phyloP scores from a whole-genome alignment of 139 green algal species.

The Coccomyxa sp. region DNA sequence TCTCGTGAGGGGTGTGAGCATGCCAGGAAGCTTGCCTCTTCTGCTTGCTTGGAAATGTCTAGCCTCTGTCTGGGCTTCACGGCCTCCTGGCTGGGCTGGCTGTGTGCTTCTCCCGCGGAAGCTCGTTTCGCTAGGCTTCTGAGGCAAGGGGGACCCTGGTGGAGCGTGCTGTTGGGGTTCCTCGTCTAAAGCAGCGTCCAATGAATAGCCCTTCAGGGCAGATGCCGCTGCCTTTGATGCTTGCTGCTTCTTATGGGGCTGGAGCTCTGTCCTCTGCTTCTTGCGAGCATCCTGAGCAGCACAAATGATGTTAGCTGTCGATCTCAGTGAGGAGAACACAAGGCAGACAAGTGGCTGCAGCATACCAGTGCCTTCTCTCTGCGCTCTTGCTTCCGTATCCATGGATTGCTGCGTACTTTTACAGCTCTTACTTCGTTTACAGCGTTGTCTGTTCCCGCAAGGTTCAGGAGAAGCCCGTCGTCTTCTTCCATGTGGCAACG shows the following conservation, averaged over 20 bases:
- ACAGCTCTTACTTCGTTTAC: background rate
- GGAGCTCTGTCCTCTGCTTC: background rate
- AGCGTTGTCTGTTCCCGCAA: background rate
- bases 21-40: too few species aligned
- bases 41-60: too few species aligned
- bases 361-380: background rate
- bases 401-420: background rate
- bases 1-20: too few species aligned
- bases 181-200: background rate
- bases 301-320: background rate
- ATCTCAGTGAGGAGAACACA: background rate
- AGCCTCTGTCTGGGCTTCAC: too few species aligned
- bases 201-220: conserved; percentile 3
- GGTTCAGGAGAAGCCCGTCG: conserved; percentile 1
- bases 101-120: too few species aligned
- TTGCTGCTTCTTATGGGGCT: background rate
- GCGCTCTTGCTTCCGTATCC: background rate
- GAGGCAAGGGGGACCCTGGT: background rate
- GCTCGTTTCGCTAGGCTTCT: too few species aligned
- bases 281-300: background rate
- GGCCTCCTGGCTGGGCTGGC: too few species aligned
- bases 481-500: background rate
- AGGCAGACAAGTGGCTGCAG: background rate
- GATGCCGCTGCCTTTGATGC: background rate
- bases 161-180: background rate